Percentiles rank a stretch among this genome's conserved stretches.
Conservation (phyloP, 352 stramenopile species). For the Phytopythium aichiense region DNA sequence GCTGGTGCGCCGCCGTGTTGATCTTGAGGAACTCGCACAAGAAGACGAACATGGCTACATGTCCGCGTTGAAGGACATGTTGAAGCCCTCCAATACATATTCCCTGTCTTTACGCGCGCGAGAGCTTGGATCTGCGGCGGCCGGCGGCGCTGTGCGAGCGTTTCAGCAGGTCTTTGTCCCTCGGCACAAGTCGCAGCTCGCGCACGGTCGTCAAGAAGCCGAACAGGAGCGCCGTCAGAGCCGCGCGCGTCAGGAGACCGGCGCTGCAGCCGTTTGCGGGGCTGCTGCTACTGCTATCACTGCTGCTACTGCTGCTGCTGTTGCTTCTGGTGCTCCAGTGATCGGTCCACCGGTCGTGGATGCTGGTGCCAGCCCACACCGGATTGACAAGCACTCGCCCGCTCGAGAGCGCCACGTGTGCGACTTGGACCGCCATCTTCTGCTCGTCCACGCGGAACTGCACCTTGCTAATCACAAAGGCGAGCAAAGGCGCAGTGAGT, state of each 20-base stretch:
- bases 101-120: slow-evolving; percentile 23
- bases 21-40: too few relatives aligned
- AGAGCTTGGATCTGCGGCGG: neutral
- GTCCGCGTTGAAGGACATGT: neutral
- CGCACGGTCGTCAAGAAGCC: slow-evolving; percentile 77
- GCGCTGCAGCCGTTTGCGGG: slow-evolving; percentile 13
- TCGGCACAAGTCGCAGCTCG: slow-evolving; percentile 71
- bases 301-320: slow-evolving; percentile 6
- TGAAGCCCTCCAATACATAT: neutral
- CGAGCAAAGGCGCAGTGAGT: neutral
- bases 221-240: slow-evolving; percentile 47
- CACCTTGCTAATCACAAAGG: slow-evolving; percentile 22
- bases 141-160: neutral
- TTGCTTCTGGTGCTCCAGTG: neutral
- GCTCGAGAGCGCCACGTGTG: slow-evolving; percentile 26
- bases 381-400: slow-evolving; percentile 35
- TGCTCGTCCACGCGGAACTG: slow-evolving; percentile 37
- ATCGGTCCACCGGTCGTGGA: neutral
- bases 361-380: neutral
- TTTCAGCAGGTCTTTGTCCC: slow-evolving; percentile 65
- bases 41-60: neutral
- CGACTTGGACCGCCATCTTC: slow-evolving; percentile 30
- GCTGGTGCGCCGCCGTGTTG: too few relatives aligned
- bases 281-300: slow-evolving; percentile 8
- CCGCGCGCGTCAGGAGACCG: slow-evolving; percentile 34